A percentile compares a stretch with the other conserved stretches of the same genome.
Conservation (phyloP, 805 yeast genomes). For the Candida nemodendra region DNA sequence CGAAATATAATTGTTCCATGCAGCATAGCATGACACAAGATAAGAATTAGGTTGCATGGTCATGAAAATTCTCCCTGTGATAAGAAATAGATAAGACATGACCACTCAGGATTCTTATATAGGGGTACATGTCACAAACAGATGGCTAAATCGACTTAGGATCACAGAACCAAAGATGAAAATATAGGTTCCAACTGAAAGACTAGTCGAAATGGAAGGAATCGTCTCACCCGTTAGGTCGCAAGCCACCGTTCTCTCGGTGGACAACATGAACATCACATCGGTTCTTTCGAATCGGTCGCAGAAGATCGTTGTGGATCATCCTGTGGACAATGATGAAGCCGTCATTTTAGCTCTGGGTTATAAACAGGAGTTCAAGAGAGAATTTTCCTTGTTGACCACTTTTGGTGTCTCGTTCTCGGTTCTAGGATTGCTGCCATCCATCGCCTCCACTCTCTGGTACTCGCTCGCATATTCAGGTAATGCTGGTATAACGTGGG, state of each 20-base stretch:
- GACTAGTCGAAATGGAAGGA: too few relatives aligned
- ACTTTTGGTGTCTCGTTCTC: constrained; percentile 64
- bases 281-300: constrained; percentile 26
- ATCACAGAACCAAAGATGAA: too few relatives aligned
- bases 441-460: constrained; percentile 59
- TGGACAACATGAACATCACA: constrained; percentile 26
- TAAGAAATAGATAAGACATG: too few relatives aligned
- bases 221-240: constrained; percentile 21
- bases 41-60: too few relatives aligned
- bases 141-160: too few relatives aligned
- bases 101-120: too few relatives aligned
- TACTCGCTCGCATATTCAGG: constrained; percentile 62
- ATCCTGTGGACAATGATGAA: constrained; percentile 46
- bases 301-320: constrained; percentile 39
- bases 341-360: constrained; percentile 57
- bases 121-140: too few relatives aligned
- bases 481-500: constrained; percentile 63
- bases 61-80: too few relatives aligned
- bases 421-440: constrained; percentile 61
- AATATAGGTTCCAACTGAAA: too few relatives aligned
- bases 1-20: too few relatives aligned
- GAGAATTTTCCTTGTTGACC: constrained; percentile 56
- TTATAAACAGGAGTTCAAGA: constrained; percentile 60
- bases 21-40: too few relatives aligned
- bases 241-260: constrained; percentile 29